phyloP scores from a whole-genome alignment of 2,329 filamentous ascomycete genomes.

The Tricladium varicosporioides region DNA sequence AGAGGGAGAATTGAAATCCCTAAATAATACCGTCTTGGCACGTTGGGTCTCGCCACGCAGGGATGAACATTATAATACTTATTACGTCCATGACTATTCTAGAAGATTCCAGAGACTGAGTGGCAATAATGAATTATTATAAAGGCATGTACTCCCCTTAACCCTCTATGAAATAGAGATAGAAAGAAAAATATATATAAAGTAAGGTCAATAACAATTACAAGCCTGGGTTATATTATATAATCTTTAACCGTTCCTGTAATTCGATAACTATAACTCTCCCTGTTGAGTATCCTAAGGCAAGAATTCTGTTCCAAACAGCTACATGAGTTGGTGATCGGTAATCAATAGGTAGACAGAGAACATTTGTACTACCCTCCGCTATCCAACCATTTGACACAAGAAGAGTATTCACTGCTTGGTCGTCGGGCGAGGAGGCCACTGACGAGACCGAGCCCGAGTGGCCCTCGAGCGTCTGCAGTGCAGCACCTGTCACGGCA shows the following conservation, averaged over 20 bases:
- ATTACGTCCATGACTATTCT: neutral
- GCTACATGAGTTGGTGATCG: neutral
- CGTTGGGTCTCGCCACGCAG: neutral
- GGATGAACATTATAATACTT: neutral
- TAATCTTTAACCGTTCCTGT: too few species aligned
- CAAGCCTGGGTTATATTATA: neutral
- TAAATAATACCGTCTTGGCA: neutral
- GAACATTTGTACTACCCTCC: neutral
- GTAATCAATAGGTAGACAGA: neutral
- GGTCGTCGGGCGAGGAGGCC: slow-evolving; percentile 20
- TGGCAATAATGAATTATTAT: neutral
- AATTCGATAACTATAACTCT: too few species aligned
- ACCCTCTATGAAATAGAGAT: too few species aligned
- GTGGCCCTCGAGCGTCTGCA: too few species aligned
- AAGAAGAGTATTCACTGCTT: too few species aligned
- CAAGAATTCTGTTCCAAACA: neutral
- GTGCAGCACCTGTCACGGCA: too few species aligned
- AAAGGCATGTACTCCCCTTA: neutral
- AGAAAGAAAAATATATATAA: neutral
- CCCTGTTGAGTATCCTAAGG: neutral
- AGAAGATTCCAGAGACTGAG: neutral
- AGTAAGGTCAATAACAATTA: neutral
- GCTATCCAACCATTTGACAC: neutral
- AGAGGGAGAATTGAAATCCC: neutral
- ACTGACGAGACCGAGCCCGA: slow-evolving; percentile 15